Evolutionary conservation across 106 monocot species (phyloP), one percentile per base, ranked within the genome.

Genomic region (Phalaenopsis equestris): DNA sequence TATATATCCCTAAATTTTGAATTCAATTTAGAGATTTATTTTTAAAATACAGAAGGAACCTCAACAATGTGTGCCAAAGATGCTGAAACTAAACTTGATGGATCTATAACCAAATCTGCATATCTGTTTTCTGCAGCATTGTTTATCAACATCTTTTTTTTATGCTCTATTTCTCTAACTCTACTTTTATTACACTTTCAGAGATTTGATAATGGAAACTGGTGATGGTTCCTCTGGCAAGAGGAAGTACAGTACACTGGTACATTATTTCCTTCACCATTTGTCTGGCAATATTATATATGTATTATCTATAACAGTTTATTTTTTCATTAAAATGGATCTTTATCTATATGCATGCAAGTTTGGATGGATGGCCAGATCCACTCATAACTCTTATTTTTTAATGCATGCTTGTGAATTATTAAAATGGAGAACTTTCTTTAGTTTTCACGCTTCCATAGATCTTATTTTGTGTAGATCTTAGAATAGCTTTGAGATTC

Each of bases 201-300:
- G 95, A 74, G 84, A 89, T 85, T 75, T 85, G 73, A 67, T 79
- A 79, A 41, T 41, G 38, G 56, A 79, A 73, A 23, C 85, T 65
- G 41, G 21, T 42, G 84, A 87, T 86, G 87, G 52, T 37, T 58
- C 79, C 75, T 85, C 87, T 75, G n/a, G 67, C 17, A 70, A 77
- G 87, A 96, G 87, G 75, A 89, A 89, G 47, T 93, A 84, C 76
- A 88, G 16, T n/a, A 91, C 82, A 45, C 46, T 88, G 93, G 93
- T 95, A 76, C 18, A 38, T 56, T 45, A 0, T 78, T 76, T 10
- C n/a, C 43, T 21, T 72, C 9, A 39, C n/a, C 14, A 10, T 70
- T 74, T 24, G 30, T 14, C 18, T 24, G 42, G 1, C 24, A 76
- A 76, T 76, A 76, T 23, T 42, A 30, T 52, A 23, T 52, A 15